Percentiles rank a stretch among this genome's conserved stretches.
Conservation (phyloP, 140 eudicot species). For the Anethum foeniculum region DNA sequence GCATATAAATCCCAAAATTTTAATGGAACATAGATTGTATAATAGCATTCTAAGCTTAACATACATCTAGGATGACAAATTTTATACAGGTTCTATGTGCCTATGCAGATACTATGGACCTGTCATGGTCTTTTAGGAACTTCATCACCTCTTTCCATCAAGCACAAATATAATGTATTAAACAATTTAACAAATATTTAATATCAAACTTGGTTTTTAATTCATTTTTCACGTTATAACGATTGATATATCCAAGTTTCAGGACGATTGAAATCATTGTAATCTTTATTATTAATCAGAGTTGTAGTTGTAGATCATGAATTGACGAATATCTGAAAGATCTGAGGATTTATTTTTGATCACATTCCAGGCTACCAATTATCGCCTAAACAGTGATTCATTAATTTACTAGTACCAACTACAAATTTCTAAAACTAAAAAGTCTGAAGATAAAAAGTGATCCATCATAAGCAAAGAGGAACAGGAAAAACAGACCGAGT, state of each 20-base stretch:
- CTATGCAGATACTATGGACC: neutral
- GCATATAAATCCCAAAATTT: neutral
- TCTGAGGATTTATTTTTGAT: neutral
- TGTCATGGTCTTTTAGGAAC: neutral
- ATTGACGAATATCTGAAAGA: neutral
- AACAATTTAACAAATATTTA: too few species aligned
- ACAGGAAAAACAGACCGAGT: neutral
- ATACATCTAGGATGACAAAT: neutral
- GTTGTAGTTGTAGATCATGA: too few species aligned
- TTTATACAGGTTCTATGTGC: neutral
- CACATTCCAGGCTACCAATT: too few species aligned
- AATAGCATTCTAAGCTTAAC: neutral
- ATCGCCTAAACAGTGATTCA: neutral
- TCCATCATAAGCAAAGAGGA: neutral
- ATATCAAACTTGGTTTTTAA: too few species aligned
- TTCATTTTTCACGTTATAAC: neutral
- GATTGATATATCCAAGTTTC: too few species aligned
- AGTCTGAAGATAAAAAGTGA: neutral
- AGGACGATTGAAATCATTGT: neutral
- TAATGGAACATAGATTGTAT: neutral
- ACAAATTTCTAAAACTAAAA: neutral
- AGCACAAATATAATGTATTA: neutral
- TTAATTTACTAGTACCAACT: slow-evolving; percentile 24
- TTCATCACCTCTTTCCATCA: neutral
- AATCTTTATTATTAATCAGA: neutral